A percentile compares a stretch with the other conserved stretches of the same genome.
phyloP scores from a whole-genome alignment of 176 grass and related monocot genomes.

The Ensete glaucum region DNA sequence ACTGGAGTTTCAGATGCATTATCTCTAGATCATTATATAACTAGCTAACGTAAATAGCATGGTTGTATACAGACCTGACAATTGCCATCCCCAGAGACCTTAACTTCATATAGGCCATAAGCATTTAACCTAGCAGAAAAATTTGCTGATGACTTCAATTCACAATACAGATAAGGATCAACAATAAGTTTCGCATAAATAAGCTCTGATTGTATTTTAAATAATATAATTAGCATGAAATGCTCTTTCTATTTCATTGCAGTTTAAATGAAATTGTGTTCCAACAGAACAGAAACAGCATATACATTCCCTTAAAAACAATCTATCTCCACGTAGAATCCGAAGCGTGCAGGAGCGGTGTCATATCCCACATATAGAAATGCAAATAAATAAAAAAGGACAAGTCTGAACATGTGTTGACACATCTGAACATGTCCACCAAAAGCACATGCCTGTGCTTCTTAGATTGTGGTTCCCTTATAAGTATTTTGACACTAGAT shows the following conservation, averaged over 20 bases:
- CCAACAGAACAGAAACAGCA: neutral
- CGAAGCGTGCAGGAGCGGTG: too few relatives aligned
- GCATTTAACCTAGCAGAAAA: constrained; percentile 65
- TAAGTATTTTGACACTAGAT: too few relatives aligned
- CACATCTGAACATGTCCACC: too few relatives aligned
- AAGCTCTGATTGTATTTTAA: neutral
- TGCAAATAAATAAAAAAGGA: too few relatives aligned
- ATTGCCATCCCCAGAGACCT: constrained; percentile 93
- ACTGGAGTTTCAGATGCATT: constrained; percentile 11
- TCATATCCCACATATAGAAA: too few relatives aligned
- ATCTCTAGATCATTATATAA: constrained; percentile 18
- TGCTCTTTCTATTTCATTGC: neutral
- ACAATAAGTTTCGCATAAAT: neutral
- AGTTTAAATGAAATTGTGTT: neutral
- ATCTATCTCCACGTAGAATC: too few relatives aligned
- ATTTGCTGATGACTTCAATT: constrained; percentile 10
- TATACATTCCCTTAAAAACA: neutral
- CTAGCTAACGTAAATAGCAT: neutral
- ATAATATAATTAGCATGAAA: neutral
- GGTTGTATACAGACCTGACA: constrained; percentile 58
- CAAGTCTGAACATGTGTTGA: too few relatives aligned
- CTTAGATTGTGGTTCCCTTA: too few relatives aligned
- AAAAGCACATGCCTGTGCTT: too few relatives aligned
- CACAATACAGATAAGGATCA: neutral
- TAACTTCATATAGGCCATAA: constrained; percentile 79